Conservation (phyloP, 139 green algal genomes). For the Chlorella sp. region DNA sequence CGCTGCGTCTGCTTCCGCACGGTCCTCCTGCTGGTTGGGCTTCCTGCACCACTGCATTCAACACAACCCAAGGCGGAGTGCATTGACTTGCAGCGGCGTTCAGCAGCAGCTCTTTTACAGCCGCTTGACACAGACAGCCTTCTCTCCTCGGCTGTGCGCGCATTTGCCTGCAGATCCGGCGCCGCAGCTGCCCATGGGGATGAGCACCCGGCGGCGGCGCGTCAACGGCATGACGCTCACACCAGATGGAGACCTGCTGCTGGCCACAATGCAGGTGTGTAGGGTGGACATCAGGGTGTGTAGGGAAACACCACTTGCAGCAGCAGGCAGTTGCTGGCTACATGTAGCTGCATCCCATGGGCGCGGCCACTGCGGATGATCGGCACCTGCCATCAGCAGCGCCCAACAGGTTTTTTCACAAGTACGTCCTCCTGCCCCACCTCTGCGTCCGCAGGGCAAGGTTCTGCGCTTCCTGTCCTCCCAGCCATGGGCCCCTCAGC, state of each 20-base stretch:
- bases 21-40: background rate
- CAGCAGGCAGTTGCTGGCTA: too few species aligned
- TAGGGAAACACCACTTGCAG: too few species aligned
- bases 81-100: too few species aligned
- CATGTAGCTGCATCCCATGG: background rate
- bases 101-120: too few species aligned
- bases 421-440: background rate
- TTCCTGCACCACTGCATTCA: background rate
- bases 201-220: background rate
- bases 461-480: slow-evolving; percentile 17
- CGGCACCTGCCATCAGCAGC: background rate
- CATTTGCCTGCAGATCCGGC: background rate
- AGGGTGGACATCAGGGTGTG: too few species aligned
- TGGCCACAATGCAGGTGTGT: slow-evolving; percentile 31
- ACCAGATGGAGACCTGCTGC: slow-evolving; percentile 10
- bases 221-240: slow-evolving; percentile 27
- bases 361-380: background rate
- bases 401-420: too few species aligned
- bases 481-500: background rate
- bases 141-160: too few species aligned
- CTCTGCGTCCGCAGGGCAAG: background rate
- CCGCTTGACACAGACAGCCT: too few species aligned
- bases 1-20: background rate
- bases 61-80: background rate
- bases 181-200: background rate